phyloP scores from a whole-genome alignment of 805 yeast species.

The Pichia ethanolica region DNA sequence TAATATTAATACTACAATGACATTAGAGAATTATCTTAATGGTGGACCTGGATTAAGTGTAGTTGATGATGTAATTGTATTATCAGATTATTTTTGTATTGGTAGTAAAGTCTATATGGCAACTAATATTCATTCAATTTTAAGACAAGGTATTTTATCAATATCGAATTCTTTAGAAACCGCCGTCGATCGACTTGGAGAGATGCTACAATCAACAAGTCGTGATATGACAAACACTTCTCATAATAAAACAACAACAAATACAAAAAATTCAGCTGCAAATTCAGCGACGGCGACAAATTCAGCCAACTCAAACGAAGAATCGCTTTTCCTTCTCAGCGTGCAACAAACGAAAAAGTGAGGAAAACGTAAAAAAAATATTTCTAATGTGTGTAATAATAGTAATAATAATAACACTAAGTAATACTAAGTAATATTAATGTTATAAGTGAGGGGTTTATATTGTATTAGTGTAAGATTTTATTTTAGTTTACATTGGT shows the following conservation, averaged over 20 bases:
- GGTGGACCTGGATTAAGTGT: constrained; percentile 67
- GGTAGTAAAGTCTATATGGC: constrained; percentile 93
- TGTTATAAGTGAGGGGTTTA: too few species aligned
- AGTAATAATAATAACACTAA: too few species aligned
- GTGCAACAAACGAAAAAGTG: not conserved
- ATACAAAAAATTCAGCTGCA: not conserved
- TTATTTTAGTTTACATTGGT: too few species aligned
- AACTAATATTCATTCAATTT: constrained; percentile 64
- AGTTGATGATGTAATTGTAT: constrained; percentile 41
- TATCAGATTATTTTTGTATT: constrained; percentile 78
- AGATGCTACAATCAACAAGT: too few species aligned
- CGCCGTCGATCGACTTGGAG: not conserved
- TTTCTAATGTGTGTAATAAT: too few species aligned
- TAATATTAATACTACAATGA: constrained; percentile 61
- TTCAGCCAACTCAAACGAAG: not conserved
- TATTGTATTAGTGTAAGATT: too few species aligned
- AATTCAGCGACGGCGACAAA: not conserved
- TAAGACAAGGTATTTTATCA: constrained; percentile 20
- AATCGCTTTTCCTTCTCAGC: not conserved
- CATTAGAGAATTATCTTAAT: constrained; percentile 88
- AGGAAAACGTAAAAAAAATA: too few species aligned
- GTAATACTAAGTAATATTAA: too few species aligned
- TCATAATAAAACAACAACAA: not conserved
- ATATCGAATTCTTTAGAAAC: not conserved
- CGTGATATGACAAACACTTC: too few species aligned